Evolutionary conservation across 1,284 basidiomycete species (phyloP).

Genomic region (Stereum hirsutum): DNA sequence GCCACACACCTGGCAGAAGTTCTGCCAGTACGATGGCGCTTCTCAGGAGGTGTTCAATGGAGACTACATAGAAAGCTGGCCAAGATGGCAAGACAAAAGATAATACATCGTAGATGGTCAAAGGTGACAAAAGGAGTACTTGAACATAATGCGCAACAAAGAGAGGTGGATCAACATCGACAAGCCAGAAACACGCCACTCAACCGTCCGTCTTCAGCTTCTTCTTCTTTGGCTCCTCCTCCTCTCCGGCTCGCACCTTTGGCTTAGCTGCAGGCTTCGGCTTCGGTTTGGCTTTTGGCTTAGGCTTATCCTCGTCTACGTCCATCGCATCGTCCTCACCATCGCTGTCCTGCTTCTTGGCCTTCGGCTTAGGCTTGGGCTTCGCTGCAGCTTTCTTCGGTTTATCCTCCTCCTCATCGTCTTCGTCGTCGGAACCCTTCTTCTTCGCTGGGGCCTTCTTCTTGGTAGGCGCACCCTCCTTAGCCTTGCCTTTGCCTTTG

Average conservation of each 20-base stretch:
- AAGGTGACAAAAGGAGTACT: too few species aligned
- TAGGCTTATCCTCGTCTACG: conserved; percentile 30
- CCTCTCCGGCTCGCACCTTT: conserved; percentile 37
- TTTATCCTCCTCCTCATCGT: conserved; percentile 15
- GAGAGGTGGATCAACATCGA: too few species aligned
- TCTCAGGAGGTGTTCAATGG: too few species aligned
- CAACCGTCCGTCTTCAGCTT: conserved; percentile 33
- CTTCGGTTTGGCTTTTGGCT: conserved; percentile 36
- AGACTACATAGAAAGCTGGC: too few species aligned
- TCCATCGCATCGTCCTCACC: conserved; percentile 24
- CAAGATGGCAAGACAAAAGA: too few species aligned
- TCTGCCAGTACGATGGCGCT: too few species aligned
- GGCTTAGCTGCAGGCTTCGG: conserved; percentile 34
- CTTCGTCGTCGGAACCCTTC: conserved; percentile 28
- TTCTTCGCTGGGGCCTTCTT: conserved; percentile 24
- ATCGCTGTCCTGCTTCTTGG: conserved; percentile 25
- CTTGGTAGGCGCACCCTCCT: conserved; percentile 33
- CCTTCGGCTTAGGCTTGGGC: conserved; percentile 21
- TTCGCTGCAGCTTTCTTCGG: conserved; percentile 22
- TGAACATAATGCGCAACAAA: too few species aligned
- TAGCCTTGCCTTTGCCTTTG: conserved; percentile 21
- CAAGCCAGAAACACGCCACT: too few species aligned
- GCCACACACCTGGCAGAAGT: too few species aligned
- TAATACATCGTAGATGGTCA: too few species aligned
- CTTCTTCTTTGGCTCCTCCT: conserved; percentile 64